phyloP scores from a whole-genome alignment of 768 basidiomycete species.

The Russula brevipes region DNA sequence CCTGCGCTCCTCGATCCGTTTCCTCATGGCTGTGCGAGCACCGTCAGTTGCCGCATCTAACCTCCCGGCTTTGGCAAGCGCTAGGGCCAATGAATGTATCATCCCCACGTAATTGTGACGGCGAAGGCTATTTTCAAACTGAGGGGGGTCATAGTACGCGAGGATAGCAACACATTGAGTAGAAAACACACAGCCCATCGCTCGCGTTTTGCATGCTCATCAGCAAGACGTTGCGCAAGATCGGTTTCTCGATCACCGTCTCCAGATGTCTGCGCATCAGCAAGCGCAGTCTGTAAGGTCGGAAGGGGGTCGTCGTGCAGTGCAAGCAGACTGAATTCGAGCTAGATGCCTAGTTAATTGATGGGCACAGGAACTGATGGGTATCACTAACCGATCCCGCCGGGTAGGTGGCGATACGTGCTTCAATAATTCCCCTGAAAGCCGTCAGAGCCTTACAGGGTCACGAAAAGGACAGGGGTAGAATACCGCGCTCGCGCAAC shows the following conservation, averaged over 20 bases:
- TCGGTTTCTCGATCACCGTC: constrained; percentile 40
- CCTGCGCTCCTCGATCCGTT: constrained; percentile 39
- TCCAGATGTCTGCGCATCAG: constrained; percentile 40
- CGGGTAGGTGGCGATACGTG: constrained; percentile 87
- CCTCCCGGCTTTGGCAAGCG: constrained; percentile 65
- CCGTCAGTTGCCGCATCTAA: constrained; percentile 47
- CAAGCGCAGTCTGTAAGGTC: constrained; percentile 53
- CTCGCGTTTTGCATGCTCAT: constrained; percentile 70
- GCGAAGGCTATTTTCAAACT: constrained; percentile 87
- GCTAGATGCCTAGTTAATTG: constrained; percentile 37
- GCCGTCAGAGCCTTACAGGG: constrained; percentile 24
- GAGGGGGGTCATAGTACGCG: constrained; percentile 17
- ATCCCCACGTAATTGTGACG: constrained; percentile 85
- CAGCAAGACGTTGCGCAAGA: constrained; percentile 49
- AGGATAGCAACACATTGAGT: neutral
- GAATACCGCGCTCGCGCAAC: constrained; percentile 67
- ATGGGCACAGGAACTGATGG: neutral
- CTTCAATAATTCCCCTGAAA: constrained; percentile 73
- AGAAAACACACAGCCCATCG: constrained; percentile 68
- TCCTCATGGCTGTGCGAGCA: constrained; percentile 42
- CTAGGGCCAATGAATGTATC: constrained; percentile 65
- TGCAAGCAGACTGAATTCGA: constrained; percentile 90
- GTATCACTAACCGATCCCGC: constrained; percentile 65
- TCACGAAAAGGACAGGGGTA: neutral
- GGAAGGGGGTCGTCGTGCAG: constrained; percentile 80